Percentiles rank a stretch among this genome's conserved stretches.
Evolutionary conservation across 495 filamentous ascomycete species (phyloP).

Genomic region (Pyrenula aspistea): DNA sequence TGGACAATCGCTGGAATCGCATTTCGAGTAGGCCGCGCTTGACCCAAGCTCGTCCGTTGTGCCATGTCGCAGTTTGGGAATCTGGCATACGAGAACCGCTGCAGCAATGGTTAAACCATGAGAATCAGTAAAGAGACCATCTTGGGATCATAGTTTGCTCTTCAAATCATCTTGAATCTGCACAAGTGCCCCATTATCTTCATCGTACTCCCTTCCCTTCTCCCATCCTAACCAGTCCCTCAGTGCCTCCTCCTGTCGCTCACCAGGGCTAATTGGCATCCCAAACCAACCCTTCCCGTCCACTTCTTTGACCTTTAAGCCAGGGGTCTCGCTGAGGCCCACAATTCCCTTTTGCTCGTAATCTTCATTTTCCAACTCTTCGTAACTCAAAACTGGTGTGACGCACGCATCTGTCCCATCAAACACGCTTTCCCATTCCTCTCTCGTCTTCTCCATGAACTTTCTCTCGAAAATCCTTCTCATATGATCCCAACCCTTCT

Average conservation of each 20-base stretch:
- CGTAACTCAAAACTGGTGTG: slow-evolving; percentile 68
- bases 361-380: slow-evolving; percentile 52
- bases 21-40: no score
- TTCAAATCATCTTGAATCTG: neutral
- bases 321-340: slow-evolving; percentile 53
- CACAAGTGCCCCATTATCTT: slow-evolving; percentile 47
- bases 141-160: neutral
- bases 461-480: slow-evolving; percentile 41
- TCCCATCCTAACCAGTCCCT: slow-evolving; percentile 70
- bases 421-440: slow-evolving; percentile 77
- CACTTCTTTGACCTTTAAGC: slow-evolving; percentile 38
- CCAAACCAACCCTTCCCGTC: slow-evolving; percentile 52
- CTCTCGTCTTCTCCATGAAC: slow-evolving; percentile 64
- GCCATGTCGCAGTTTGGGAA: no score
- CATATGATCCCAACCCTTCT: slow-evolving; percentile 52
- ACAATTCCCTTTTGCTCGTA: slow-evolving; percentile 72
- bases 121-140: no score
- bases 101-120: no score
- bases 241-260: slow-evolving; percentile 59
- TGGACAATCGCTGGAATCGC: no score
- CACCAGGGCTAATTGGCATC: slow-evolving; percentile 45
- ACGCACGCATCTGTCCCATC: slow-evolving; percentile 87
- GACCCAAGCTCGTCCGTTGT: no score
- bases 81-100: no score
- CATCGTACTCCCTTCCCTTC: slow-evolving; percentile 53